Evolutionary conservation across 2,329 filamentous ascomycete genomes (phyloP), one percentile per base, ranked within the genome.

Genomic region (Botrytis squamosa): DNA sequence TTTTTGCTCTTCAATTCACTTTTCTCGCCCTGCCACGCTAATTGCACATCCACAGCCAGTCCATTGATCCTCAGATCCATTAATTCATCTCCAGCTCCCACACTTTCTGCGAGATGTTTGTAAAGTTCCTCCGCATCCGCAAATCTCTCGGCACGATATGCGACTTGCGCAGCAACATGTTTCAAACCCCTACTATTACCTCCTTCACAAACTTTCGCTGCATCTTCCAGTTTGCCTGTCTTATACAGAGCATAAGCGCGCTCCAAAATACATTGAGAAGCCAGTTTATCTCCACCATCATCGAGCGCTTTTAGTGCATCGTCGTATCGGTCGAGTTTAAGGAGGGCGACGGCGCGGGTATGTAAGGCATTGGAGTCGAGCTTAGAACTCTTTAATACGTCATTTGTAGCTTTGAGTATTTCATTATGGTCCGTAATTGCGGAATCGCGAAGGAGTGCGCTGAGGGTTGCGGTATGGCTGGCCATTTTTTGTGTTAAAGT

Each of bases 211-310:
- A 72, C 49, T 40, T 33, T 78, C 29, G 87, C 86, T 33, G 93
- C 93, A 73, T 91, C 90, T 33, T 87, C 84, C 1, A 93, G 86
- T 76, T 90, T 86, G 38, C 92, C 92, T 0, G 89, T 88, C 84
- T 95, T 96, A 84, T 96, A 97, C 33, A 95, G 86, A n/a, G 92
- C 91, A 84, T 97, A 97, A 3, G 92, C 89, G 81, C 91, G 91
- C 82, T 95, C 93, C 62, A 95, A 85, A 25, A 83, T 80, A 77
- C 91, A 93, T 73, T 83, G 83, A 57, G 87, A 84, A 80, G 90
- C 88, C 73, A 95, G 83, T 76, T 84, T 85, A 74, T 88, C 85
- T 67, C 90, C 89, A 29, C 86, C 89, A 52, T 90, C 88, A 74
- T 90, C 88, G 74, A 95, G 87, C 72, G 89, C 87, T 74, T 89